phyloP scores from a whole-genome alignment of 2,329 filamentous ascomycete species.

The Ascochyta rabiei region DNA sequence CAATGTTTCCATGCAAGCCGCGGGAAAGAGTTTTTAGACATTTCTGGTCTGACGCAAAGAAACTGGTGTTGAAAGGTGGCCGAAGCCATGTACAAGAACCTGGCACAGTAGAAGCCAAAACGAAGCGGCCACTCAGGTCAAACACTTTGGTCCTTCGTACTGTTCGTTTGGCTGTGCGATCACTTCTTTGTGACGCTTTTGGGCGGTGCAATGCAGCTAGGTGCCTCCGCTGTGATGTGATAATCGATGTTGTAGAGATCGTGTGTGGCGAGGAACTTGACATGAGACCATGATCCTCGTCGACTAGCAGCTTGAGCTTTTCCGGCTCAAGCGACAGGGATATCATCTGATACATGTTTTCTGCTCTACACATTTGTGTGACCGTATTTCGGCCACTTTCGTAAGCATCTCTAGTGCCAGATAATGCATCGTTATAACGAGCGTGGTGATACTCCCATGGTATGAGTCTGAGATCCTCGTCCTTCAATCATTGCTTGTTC shows the following conservation, averaged over 20 bases:
- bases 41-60: background rate
- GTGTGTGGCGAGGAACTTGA: background rate
- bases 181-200: background rate
- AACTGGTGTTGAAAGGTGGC: background rate
- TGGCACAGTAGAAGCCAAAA: background rate
- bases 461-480: background rate
- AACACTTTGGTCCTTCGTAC: slow-evolving; percentile 12
- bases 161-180: background rate
- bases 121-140: slow-evolving; percentile 5
- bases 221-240: background rate
- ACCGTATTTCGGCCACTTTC: background rate
- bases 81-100: slow-evolving; percentile 4
- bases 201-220: background rate
- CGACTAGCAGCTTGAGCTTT: background rate
- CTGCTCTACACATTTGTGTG: background rate
- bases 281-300: background rate
- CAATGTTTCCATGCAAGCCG: background rate
- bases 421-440: background rate
- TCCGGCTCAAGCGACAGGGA: background rate
- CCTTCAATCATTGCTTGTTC: slow-evolving; percentile 21
- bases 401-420: background rate
- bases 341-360: background rate
- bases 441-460: background rate
- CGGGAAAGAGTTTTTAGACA: background rate
- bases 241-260: background rate